Evolutionary conservation across 2,329 filamentous ascomycete genomes (phyloP), one percentile per base, ranked within the genome.

Genomic region (Aurifilum marmelostoma): DNA sequence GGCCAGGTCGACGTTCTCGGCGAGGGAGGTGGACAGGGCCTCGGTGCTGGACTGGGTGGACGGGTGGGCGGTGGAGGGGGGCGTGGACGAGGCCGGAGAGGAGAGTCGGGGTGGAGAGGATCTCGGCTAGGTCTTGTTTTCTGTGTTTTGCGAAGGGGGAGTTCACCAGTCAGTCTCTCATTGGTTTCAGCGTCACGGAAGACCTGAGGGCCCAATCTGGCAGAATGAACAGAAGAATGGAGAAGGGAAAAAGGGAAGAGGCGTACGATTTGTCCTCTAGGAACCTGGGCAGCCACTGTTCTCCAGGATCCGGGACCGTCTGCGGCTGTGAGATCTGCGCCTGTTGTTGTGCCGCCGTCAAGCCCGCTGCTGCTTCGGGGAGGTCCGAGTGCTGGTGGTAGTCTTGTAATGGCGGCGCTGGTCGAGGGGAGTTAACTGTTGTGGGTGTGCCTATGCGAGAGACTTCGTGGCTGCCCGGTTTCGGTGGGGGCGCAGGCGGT

Each of bases 181-280:
- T 63, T 52, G 18, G 34, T 34, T 34, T 4, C 34, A 8, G 4
- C 21, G 39, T 21, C 54, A 34, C 73, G 67, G n/a, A 8, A 6
- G 11, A 5, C 29, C 24, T 61, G 21, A 3, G 2, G 41, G 41
- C 7, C 27, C 24, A 21, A 56, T 52, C 66, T 39, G 47, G 58
- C 56, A 60, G 54, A 24, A 54, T 29, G 34, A n/a, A n/a, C n/a
- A n/a, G 41, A 6, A n/a, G 9, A 39, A 39, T 47, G 37, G 32
- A 29, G 34, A 63, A n/a, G 59, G 34, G 59, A 12, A 8, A 18
- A 12, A 74, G 52, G 73, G 21, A 12, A 74, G 52, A 73, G 43
- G 18, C 88, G 73, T 83, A 97, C 93, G 92, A 90, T 82, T 96
- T 97, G 75, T 96, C 92, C 75, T 92, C 87, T 2, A 97, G 81